Conservation (phyloP, 1,284 basidiomycete species). For the Peniophora sp. region DNA sequence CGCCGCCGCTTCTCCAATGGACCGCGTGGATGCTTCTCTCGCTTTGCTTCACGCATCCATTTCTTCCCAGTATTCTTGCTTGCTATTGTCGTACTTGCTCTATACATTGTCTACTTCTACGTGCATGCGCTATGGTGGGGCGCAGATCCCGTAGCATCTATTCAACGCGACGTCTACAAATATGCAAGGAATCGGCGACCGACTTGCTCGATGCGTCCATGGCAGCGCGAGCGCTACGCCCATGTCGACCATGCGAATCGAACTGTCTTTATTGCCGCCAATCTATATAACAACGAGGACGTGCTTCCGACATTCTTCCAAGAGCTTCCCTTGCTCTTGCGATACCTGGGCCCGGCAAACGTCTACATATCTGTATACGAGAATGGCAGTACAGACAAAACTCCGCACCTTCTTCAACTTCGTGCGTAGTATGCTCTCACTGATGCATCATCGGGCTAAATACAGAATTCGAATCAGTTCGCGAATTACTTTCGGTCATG, state of each 20-base stretch:
- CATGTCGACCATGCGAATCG: not conserved
- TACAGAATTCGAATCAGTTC: not conserved
- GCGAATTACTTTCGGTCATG: not conserved
- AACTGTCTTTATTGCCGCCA: conserved; percentile 1
- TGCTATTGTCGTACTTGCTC: not conserved
- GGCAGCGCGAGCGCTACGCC: not conserved
- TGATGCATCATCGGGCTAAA: not conserved
- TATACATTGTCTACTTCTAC: not conserved
- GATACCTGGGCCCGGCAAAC: conserved; percentile 11
- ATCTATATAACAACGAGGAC: not conserved
- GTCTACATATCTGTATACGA: conserved; percentile 19
- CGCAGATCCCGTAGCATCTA: not conserved
- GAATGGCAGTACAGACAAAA: conserved; percentile 19
- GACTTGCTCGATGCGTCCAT: not conserved
- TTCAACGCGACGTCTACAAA: not conserved
- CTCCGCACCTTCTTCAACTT: conserved; percentile 11
- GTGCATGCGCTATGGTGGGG: not conserved
- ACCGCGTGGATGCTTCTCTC: not conserved
- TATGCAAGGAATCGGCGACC: not conserved
- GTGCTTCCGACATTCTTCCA: conserved; percentile 16
- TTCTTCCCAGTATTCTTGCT: not conserved
- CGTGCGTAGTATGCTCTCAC: conserved; percentile 8
- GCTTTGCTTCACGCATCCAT: not conserved
- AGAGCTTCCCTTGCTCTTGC: conserved; percentile 11
- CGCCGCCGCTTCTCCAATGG: not conserved